Conservation (phyloP, 2,329 filamentous ascomycete genomes). For the Dactylellina sp. region DNA sequence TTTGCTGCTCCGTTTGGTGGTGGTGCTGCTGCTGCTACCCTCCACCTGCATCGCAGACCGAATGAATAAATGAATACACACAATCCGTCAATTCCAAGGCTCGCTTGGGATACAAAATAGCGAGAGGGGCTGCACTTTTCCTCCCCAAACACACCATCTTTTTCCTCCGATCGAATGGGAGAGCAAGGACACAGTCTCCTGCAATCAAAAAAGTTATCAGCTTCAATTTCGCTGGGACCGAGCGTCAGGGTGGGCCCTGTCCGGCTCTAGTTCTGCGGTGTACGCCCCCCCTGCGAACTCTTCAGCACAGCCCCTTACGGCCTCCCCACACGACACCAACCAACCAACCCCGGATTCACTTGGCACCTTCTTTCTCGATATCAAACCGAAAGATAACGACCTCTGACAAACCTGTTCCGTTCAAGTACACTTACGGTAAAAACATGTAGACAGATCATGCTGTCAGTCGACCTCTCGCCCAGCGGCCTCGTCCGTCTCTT, state of each 20-base stretch:
- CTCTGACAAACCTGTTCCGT: not conserved
- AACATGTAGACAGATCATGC: slow-evolving; percentile 1
- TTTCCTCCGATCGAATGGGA: not conserved
- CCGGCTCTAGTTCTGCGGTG: too few species aligned
- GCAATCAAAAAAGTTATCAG: slow-evolving; percentile 9
- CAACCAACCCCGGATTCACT: too few species aligned
- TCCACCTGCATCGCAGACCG: too few species aligned
- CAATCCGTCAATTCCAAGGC: too few species aligned
- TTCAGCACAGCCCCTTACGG: not conserved
- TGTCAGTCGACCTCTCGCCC: slow-evolving; percentile 3
- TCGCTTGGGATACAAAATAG: too few species aligned
- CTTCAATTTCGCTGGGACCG: too few species aligned
- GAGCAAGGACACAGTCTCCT: slow-evolving; percentile 21
- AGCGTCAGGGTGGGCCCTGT: too few species aligned
- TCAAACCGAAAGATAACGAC: slow-evolving; percentile 2
- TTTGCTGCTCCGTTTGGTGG: too few species aligned
- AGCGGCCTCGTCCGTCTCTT: slow-evolving; percentile 39
- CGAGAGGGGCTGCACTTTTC: too few species aligned
- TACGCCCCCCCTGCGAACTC: not conserved
- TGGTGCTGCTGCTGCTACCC: too few species aligned
- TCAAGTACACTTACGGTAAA: slow-evolving; percentile 6
- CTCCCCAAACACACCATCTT: not conserved
- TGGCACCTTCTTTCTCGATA: not conserved
- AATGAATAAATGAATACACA: too few species aligned
- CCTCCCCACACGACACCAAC: not conserved